These are phyloP conservation scores for Pyrus communis DNA, from an alignment of 306 rosid genomes.

Conservation along the genomic window DNA sequence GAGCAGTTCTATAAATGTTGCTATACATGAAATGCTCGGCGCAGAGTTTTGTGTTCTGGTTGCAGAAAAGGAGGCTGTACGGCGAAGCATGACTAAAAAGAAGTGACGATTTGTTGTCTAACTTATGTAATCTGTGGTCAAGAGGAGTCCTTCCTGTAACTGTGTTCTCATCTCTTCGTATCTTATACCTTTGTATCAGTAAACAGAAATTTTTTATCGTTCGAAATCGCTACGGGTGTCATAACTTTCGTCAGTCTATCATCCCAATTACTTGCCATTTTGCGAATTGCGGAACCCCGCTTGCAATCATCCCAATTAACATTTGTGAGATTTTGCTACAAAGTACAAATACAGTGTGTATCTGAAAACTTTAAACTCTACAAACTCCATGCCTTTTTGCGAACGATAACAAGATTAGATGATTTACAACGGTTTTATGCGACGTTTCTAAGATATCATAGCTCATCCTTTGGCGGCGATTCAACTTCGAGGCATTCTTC, in stretches of 20 bases:
- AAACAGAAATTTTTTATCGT: neutral
- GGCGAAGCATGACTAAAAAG: slow-evolving; percentile 56
- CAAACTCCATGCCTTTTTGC: neutral
- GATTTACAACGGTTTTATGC: neutral
- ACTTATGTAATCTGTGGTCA: neutral
- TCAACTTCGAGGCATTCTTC: slow-evolving; percentile 48
- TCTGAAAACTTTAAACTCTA: neutral
- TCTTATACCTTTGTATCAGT: neutral
- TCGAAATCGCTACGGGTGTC: neutral
- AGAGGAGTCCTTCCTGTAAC: neutral
- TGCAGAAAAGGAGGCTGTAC: slow-evolving; percentile 72
- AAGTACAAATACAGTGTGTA: neutral
- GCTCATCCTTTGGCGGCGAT: slow-evolving; percentile 57
- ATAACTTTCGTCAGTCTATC: neutral
- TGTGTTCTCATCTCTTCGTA: neutral
- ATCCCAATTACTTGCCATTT: neutral
- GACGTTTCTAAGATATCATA: slow-evolving; percentile 17
- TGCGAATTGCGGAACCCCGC: neutral
- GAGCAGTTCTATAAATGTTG: slow-evolving; percentile 52
- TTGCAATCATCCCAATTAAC: neutral
- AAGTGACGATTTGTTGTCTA: slow-evolving; percentile 26
- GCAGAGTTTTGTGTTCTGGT: slow-evolving; percentile 76
- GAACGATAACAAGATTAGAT: neutral
- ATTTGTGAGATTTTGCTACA: neutral
- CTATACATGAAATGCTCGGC: slow-evolving; percentile 75